A percentile compares a stretch with the other conserved stretches of the same genome.
Evolutionary conservation across 106 monocot genomes (phyloP).

Genomic region (Vanilla planifolia): DNA sequence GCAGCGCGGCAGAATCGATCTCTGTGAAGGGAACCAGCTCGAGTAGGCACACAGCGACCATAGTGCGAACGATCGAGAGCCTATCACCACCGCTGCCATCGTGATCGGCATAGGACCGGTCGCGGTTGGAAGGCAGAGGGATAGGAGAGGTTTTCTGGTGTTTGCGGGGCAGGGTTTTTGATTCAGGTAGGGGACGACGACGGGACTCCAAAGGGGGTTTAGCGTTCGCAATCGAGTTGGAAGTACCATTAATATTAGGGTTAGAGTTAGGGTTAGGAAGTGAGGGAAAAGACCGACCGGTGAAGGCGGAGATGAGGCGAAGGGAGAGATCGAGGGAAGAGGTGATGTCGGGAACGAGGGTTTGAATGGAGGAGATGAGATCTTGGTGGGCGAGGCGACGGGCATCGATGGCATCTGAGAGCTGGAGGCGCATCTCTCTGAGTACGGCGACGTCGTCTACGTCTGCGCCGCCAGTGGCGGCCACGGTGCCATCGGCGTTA

Average conservation of each 20-base stretch:
- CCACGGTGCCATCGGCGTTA: conserved; percentile 11
- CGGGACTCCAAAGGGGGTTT: conserved; percentile 17
- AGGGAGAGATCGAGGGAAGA: conserved; percentile 67
- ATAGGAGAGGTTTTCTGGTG: conserved; percentile 7
- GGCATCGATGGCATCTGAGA: conserved; percentile 35
- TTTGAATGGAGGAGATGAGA: conserved; percentile 56
- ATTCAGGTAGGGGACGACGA: conserved; percentile 14
- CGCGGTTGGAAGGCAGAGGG: conserved; percentile 1
- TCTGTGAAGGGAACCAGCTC: conserved; percentile 82
- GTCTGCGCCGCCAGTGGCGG: conserved; percentile 7
- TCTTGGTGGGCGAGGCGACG: conserved; percentile 40
- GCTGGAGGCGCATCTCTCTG: conserved; percentile 35
- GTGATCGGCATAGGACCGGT: not conserved
- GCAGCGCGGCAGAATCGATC: conserved; percentile 61
- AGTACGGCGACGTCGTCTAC: conserved; percentile 38
- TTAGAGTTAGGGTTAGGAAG: conserved; percentile 41
- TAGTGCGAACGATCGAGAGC: conserved; percentile 61
- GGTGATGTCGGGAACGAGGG: conserved; percentile 60
- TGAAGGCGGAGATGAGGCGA: conserved; percentile 73
- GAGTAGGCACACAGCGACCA: conserved; percentile 85
- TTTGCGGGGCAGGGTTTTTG: conserved; percentile 12
- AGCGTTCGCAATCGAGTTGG: conserved; percentile 3
- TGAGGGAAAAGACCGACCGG: conserved; percentile 69
- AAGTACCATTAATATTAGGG: conserved; percentile 13
- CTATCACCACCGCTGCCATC: conserved; percentile 26